Percentiles rank a stretch among this genome's conserved stretches.
These are phyloP conservation scores for Rubia yunnanensis DNA, from an alignment of 257 asterid species.

Conservation along the genomic window DNA sequence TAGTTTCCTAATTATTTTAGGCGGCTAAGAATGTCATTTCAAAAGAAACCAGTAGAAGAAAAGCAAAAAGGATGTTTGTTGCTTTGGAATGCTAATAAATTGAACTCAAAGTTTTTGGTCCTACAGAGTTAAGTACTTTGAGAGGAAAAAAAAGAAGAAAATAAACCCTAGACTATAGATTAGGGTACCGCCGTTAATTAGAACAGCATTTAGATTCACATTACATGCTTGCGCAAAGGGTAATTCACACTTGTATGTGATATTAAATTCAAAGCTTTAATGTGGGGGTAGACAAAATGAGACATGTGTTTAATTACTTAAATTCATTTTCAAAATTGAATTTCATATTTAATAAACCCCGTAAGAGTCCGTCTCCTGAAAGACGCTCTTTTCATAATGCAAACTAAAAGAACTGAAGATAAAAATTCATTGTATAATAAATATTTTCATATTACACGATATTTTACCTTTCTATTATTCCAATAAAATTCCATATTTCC, in stretches of 20 bases:
- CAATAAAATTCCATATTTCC: no score
- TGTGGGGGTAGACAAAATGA: neutral
- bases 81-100: neutral
- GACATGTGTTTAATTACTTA: neutral
- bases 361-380: no score
- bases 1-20: neutral
- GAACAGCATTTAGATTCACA: no score
- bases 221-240: neutral
- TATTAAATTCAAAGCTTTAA: neutral
- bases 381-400: no score
- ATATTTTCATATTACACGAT: no score
- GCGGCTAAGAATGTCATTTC: neutral
- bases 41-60: neutral
- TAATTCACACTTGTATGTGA: neutral
- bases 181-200: neutral
- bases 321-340: no score
- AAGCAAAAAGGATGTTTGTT: neutral
- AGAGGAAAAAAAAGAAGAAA: neutral
- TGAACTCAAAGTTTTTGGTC: neutral
- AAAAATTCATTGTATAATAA: no score
- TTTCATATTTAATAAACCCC: no score
- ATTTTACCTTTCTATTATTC: no score
- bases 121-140: neutral
- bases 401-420: no score
- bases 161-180: neutral